Conservation (phyloP, 2,329 filamentous ascomycete genomes). For the Arthrobotrys megalospora region DNA sequence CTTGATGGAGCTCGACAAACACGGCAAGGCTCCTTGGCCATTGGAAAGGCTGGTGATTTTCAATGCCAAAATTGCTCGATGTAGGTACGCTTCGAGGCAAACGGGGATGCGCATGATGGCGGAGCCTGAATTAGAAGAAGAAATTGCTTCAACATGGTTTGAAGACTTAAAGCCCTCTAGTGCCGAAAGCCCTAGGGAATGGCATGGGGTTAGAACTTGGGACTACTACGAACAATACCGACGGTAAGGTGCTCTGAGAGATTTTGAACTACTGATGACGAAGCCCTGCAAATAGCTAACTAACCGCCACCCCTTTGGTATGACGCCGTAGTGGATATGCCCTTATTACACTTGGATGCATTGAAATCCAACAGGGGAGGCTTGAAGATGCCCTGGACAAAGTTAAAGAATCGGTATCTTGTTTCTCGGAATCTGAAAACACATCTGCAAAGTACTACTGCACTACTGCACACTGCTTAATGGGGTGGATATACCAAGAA, state of each 20-base stretch:
- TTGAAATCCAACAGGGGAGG: background rate
- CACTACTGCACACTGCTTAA: background rate
- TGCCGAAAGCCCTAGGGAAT: background rate
- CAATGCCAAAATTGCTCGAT: conserved; percentile 5
- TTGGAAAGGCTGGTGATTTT: background rate
- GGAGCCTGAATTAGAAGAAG: background rate
- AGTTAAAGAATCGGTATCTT: background rate
- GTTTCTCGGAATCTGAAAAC: background rate
- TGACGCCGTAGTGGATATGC: conserved; percentile 7
- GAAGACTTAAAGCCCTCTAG: background rate
- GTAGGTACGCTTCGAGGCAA: no score
- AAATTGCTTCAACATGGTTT: background rate
- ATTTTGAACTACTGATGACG: no score
- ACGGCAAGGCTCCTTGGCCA: no score
- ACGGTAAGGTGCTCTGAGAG: background rate
- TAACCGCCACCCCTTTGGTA: background rate
- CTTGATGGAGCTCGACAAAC: no score
- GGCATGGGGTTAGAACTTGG: background rate
- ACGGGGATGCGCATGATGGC: background rate
- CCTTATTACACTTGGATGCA: background rate
- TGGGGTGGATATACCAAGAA: conserved; percentile 2
- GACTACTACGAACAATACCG: background rate
- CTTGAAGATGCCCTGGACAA: background rate
- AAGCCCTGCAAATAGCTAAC: background rate
- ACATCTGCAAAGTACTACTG: background rate